phyloP scores from a whole-genome alignment of 345 rosid genomes.

The Cardamine chenopodiifolia region DNA sequence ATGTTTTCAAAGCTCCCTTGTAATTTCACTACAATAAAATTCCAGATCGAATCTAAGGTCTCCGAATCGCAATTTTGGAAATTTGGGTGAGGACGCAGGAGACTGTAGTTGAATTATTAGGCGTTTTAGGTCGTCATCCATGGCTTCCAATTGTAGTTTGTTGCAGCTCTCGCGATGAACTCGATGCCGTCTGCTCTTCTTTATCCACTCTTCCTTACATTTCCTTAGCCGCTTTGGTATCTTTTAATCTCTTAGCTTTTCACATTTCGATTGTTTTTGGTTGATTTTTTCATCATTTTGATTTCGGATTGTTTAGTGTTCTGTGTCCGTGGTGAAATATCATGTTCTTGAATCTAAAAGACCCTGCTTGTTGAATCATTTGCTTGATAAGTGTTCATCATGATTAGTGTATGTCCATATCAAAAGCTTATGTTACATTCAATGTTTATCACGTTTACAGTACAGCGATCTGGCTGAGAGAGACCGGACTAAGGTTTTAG shows the following conservation, averaged over 20 bases:
- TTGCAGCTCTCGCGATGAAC: slow-evolving; percentile 94
- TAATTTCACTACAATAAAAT: neutral
- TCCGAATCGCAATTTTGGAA: neutral
- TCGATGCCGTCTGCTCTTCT: slow-evolving; percentile 78
- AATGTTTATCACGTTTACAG: slow-evolving; percentile 42
- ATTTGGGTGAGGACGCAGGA: slow-evolving; percentile 48
- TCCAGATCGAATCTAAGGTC: neutral
- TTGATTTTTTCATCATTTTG: neutral
- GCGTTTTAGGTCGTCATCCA: slow-evolving; percentile 64
- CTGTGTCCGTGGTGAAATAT: neutral
- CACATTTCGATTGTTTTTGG: neutral
- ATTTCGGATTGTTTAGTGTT: neutral
- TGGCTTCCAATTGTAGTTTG: slow-evolving; percentile 78
- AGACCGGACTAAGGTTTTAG: slow-evolving; percentile 58
- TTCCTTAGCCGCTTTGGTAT: slow-evolving; percentile 68
- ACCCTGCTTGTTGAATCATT: too few relatives aligned
- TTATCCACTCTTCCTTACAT: slow-evolving; percentile 77
- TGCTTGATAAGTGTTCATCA: neutral
- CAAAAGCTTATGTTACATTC: neutral
- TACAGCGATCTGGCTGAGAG: slow-evolving; percentile 72
- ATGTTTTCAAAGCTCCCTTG: neutral
- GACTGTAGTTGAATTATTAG: slow-evolving; percentile 69
- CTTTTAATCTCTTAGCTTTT: slow-evolving; percentile 9
- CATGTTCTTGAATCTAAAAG: too few relatives aligned
- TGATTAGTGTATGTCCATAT: too few relatives aligned